A percentile compares a stretch with the other conserved stretches of the same genome.
Conservation (phyloP, 1,284 basidiomycete genomes). For the Leccinum solheimii region DNA sequence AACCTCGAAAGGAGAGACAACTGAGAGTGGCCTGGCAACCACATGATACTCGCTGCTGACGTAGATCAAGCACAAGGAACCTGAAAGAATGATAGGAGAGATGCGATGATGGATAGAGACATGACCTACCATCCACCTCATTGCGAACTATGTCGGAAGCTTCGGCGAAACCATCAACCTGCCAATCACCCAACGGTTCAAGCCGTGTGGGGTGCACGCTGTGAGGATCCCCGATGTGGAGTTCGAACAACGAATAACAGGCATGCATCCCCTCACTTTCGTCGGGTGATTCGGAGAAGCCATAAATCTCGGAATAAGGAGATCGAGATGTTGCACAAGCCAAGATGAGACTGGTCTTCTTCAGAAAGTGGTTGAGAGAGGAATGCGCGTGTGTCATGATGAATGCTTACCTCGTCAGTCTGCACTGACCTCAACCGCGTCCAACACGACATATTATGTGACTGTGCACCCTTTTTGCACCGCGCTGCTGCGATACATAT, state of each 20-base stretch:
- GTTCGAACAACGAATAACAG: slow-evolving; percentile 48
- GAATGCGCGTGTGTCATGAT: neutral
- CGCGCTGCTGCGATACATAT: slow-evolving; percentile 39
- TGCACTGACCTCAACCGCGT: slow-evolving; percentile 25
- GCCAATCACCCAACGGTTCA: slow-evolving; percentile 55
- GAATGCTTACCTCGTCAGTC: slow-evolving; percentile 20
- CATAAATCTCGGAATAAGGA: slow-evolving; percentile 27
- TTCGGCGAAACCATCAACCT: slow-evolving; percentile 47
- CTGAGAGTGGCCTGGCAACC: slow-evolving; percentile 33
- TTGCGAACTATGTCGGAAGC: slow-evolving; percentile 47
- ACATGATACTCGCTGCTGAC: slow-evolving; percentile 29
- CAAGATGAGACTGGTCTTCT: slow-evolving; percentile 26
- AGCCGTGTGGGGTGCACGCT: slow-evolving; percentile 43
- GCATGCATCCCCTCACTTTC: slow-evolving; percentile 9
- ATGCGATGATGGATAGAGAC: slow-evolving; percentile 4
- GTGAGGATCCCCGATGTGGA: slow-evolving; percentile 38
- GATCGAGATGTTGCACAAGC: slow-evolving; percentile 27
- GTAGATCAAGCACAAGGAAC: slow-evolving; percentile 30
- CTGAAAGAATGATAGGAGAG: slow-evolving; percentile 28
- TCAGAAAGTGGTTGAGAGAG: neutral
- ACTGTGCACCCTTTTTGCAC: slow-evolving; percentile 11
- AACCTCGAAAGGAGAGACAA: slow-evolving; percentile 29
- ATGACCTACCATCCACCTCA: slow-evolving; percentile 43
- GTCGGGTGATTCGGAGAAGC: slow-evolving; percentile 20
- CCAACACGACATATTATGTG: slow-evolving; percentile 17